Percentiles rank a stretch among this genome's conserved stretches.
These are phyloP conservation scores for Sambucus nigra DNA, from an alignment of 129 eudicot species.

Conservation along the genomic window DNA sequence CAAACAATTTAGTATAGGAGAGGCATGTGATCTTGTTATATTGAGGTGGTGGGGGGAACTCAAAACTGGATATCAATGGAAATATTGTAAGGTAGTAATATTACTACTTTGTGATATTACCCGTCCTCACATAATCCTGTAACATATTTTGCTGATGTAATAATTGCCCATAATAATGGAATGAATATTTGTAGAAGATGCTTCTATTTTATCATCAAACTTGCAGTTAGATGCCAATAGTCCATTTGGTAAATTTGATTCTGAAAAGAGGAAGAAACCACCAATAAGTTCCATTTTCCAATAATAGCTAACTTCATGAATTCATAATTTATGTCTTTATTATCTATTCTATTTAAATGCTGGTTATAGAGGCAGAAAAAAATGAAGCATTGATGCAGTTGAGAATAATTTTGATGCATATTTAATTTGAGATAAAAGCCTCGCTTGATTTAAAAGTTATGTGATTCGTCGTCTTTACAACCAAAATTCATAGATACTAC, in stretches of 20 bases:
- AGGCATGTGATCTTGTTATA: background rate
- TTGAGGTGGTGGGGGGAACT: background rate
- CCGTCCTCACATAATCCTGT: conserved; percentile 99
- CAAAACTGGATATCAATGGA: background rate
- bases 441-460: background rate
- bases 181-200: conserved; percentile 94
- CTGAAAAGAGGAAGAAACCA: conserved; percentile 28
- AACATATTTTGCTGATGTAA: conserved; percentile 98
- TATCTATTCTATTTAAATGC: too few relatives aligned
- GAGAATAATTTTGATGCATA: background rate
- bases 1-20: background rate
- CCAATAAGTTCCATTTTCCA: background rate
- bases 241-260: conserved; percentile 57
- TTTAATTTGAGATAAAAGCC: background rate
- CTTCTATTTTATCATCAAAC: conserved; percentile 91
- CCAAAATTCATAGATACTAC: background rate
- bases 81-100: background rate
- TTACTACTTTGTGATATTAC: conserved; percentile 26
- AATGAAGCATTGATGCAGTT: background rate
- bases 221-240: conserved; percentile 51
- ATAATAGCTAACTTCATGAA: too few relatives aligned
- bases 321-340: background rate
- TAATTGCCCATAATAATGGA: conserved; percentile 90
- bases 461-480: background rate
- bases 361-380: background rate